phyloP scores from a whole-genome alignment of 805 yeast genomes.

The Yarrowia phangngaensis region DNA sequence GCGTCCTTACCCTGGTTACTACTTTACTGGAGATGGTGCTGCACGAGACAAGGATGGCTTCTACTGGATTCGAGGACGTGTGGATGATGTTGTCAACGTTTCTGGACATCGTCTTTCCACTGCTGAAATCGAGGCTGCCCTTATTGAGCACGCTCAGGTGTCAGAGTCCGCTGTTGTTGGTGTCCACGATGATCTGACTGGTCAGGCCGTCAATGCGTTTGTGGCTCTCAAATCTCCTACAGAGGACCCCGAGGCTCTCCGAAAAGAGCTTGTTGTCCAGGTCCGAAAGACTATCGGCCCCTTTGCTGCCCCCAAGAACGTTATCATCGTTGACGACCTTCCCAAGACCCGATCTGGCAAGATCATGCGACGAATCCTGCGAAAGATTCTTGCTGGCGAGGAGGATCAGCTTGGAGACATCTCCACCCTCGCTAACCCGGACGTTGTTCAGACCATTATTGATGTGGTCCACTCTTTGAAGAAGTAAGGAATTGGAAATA shows the following conservation, averaged over 20 bases:
- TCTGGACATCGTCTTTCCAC: constrained; percentile 98
- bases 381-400: constrained; percentile 89
- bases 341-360: constrained; percentile 99
- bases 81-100: constrained; percentile 96
- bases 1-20: constrained; percentile 87
- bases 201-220: constrained; percentile 95
- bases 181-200: constrained; percentile 88
- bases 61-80: constrained; percentile 97
- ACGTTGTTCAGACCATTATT: constrained; percentile 73
- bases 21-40: constrained; percentile 98
- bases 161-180: constrained; percentile 98
- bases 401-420: constrained; percentile 87
- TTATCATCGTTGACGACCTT: constrained; percentile 79
- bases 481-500: constrained; percentile 40
- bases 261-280: constrained; percentile 73
- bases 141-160: constrained; percentile 72
- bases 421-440: constrained; percentile 84
- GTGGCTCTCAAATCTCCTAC: constrained; percentile 69
- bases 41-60: constrained; percentile 95
- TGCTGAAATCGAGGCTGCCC: constrained; percentile 93
- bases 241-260: constrained; percentile 42
- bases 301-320: constrained; percentile 92
- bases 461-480: constrained; percentile 47
- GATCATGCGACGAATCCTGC: constrained; percentile 95
- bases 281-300: constrained; percentile 90